Conservation (phyloP, 345 rosid genomes). For the Citrus cavaleriei region DNA sequence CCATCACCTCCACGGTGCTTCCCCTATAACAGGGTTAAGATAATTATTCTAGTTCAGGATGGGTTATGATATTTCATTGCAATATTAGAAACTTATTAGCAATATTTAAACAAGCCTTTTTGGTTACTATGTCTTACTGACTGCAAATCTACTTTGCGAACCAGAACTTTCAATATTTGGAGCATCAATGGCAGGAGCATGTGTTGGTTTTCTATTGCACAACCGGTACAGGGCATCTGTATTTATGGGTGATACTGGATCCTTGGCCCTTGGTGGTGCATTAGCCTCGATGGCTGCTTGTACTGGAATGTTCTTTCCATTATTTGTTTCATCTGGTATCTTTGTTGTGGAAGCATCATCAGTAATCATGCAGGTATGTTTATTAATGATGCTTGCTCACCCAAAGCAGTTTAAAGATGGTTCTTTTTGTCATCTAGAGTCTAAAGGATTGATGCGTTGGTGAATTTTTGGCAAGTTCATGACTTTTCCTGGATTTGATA, state of each 20-base stretch:
- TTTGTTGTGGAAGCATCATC: constrained; percentile 63
- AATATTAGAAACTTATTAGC: not conserved
- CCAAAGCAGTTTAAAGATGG: not conserved
- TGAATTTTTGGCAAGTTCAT: not conserved
- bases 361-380: constrained; percentile 60
- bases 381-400: not conserved
- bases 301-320: constrained; percentile 91
- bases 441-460: not conserved
- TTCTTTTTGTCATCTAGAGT: not conserved
- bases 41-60: not conserved
- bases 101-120: not conserved
- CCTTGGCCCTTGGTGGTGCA: constrained; percentile 87
- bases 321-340: constrained; percentile 75
- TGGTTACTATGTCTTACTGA: constrained; percentile 1
- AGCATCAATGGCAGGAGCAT: constrained; percentile 94
- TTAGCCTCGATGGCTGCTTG: constrained; percentile 96
- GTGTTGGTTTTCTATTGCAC: constrained; percentile 86
- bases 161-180: constrained; percentile 85
- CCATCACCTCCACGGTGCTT: not conserved
- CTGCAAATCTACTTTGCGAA: constrained; percentile 12
- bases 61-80: not conserved
- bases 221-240: constrained; percentile 81
- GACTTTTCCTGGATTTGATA: not conserved
- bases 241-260: constrained; percentile 81
- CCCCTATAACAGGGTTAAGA: too few species aligned